phyloP scores from a whole-genome alignment of 164 flowering plant genomes.

The Vitis cinerea region DNA sequence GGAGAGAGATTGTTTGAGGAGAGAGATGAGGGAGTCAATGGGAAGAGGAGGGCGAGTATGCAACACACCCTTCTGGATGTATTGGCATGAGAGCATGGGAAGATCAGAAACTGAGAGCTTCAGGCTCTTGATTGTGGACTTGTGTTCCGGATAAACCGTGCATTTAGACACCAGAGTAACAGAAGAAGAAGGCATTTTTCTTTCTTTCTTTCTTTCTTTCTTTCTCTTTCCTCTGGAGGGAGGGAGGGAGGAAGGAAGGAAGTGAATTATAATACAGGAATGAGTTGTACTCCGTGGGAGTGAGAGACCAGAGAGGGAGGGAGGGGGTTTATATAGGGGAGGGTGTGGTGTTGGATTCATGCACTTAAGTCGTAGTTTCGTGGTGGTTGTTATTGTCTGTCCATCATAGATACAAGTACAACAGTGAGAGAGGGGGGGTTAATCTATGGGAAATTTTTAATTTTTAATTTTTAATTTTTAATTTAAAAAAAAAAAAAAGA shows the following conservation, averaged over 20 bases:
- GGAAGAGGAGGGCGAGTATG: constrained; percentile 43
- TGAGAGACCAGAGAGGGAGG: background rate
- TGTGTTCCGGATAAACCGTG: constrained; percentile 40
- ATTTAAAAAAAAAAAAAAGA: too few species aligned
- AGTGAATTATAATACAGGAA: background rate
- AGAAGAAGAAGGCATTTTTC: constrained; percentile 54
- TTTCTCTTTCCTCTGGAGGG: too few species aligned
- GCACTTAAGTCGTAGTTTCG: constrained; percentile 15
- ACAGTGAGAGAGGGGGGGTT: too few species aligned
- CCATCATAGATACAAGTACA: background rate
- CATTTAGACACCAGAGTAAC: constrained; percentile 45
- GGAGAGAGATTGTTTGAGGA: constrained; percentile 54
- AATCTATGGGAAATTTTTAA: background rate
- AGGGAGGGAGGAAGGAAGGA: too few species aligned
- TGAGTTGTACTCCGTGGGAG: background rate
- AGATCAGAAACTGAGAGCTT: constrained; percentile 80
- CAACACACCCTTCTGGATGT: constrained; percentile 84
- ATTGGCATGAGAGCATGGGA: constrained; percentile 93
- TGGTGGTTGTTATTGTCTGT: constrained; percentile 8
- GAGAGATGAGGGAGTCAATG: constrained; percentile 31
- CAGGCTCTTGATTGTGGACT: constrained; percentile 28
- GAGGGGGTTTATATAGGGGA: constrained; percentile 14
- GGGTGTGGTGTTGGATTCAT: constrained; percentile 14
- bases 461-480: too few species aligned
- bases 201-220: background rate